Evolutionary conservation across 1,139 yeast species (phyloP).

Genomic region (Saccharomycopsis hybrid): DNA sequence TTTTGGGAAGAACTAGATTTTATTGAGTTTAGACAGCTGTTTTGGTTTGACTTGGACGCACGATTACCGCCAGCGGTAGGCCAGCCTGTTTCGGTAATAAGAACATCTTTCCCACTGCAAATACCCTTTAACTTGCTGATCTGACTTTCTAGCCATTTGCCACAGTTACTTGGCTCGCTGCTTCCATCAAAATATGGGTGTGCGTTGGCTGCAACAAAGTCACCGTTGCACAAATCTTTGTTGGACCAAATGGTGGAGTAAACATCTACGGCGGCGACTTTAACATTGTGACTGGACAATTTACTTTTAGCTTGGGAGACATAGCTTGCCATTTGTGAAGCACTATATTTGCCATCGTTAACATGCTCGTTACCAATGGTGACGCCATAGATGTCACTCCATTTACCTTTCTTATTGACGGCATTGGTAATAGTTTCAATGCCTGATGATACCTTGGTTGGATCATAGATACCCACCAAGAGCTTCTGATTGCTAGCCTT

Average conservation of each 20-base stretch:
- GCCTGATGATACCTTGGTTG: slow-evolving; percentile 43
- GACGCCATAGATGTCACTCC: slow-evolving; percentile 68
- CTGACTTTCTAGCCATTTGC: slow-evolving; percentile 38
- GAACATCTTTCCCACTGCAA: slow-evolving; percentile 50
- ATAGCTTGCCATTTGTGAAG: slow-evolving; percentile 48
- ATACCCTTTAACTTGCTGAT: slow-evolving; percentile 37
- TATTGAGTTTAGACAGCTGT: slow-evolving; percentile 52
- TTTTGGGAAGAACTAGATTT: slow-evolving; percentile 54
- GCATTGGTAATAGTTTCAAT: slow-evolving; percentile 42
- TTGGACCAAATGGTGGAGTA: slow-evolving; percentile 60
- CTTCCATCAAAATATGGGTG: slow-evolving; percentile 85
- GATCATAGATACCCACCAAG: slow-evolving; percentile 70
- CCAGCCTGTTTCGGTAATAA: slow-evolving; percentile 88
- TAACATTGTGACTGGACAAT: slow-evolving; percentile 71
- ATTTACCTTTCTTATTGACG: slow-evolving; percentile 34
- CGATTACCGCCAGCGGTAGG: slow-evolving; percentile 78
- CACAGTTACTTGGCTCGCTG: slow-evolving; percentile 57
- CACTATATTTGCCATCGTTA: slow-evolving; percentile 57
- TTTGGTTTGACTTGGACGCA: slow-evolving; percentile 57
- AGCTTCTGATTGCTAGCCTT: slow-evolving; percentile 57
- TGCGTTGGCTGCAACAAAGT: slow-evolving; percentile 80
- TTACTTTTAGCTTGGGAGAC: slow-evolving; percentile 54
- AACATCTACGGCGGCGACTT: slow-evolving; percentile 50
- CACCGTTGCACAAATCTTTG: slow-evolving; percentile 66
- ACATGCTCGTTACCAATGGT: slow-evolving; percentile 78